A percentile compares a stretch with the other conserved stretches of the same genome.
phyloP scores from a whole-genome alignment of 2,329 filamentous ascomycete genomes.

The Aspergillus caelatus region DNA sequence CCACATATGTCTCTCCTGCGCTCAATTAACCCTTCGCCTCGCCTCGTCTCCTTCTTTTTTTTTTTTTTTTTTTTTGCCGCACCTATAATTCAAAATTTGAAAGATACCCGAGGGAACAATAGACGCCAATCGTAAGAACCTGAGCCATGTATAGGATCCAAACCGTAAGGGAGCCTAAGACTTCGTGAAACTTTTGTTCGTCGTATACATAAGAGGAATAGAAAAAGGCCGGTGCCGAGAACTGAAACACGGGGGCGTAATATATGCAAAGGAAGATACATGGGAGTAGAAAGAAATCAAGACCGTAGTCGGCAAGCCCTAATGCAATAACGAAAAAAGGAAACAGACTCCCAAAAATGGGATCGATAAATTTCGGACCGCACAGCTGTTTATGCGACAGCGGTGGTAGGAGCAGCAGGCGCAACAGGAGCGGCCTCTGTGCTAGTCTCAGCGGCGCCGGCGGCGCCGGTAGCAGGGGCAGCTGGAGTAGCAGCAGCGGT shows the following conservation, averaged over 20 bases:
- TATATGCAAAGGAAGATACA: slow-evolving; percentile 45
- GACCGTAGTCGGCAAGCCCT: slow-evolving; percentile 32
- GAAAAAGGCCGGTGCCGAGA: slow-evolving; percentile 31
- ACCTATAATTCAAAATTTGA: slow-evolving; percentile 35
- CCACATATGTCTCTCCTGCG: slow-evolving; percentile 30
- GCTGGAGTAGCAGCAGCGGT: slow-evolving; percentile 26
- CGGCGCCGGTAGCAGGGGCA: slow-evolving; percentile 31
- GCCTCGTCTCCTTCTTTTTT: slow-evolving; percentile 37
- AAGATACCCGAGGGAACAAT: slow-evolving; percentile 42
- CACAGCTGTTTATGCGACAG: slow-evolving; percentile 44
- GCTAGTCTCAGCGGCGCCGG: slow-evolving; percentile 43
- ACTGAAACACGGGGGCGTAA: slow-evolving; percentile 34
- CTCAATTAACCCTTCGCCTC: slow-evolving; percentile 35
- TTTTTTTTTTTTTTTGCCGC: slow-evolving; percentile 39
- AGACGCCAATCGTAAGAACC: slow-evolving; percentile 47
- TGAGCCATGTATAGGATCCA: slow-evolving; percentile 37
- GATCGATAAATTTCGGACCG: slow-evolving; percentile 16
- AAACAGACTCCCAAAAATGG: slow-evolving; percentile 22
- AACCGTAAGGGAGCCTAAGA: slow-evolving; percentile 37
- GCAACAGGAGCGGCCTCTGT: slow-evolving; percentile 36
- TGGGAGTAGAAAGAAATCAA: slow-evolving; percentile 24
- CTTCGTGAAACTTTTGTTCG: slow-evolving; percentile 45
- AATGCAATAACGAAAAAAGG: slow-evolving; percentile 30
- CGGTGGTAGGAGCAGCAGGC: slow-evolving; percentile 45
- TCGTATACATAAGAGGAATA: slow-evolving; percentile 46